Evolutionary conservation across 495 filamentous ascomycete species (phyloP).

Genomic region (Neurospora sublineolata): DNA sequence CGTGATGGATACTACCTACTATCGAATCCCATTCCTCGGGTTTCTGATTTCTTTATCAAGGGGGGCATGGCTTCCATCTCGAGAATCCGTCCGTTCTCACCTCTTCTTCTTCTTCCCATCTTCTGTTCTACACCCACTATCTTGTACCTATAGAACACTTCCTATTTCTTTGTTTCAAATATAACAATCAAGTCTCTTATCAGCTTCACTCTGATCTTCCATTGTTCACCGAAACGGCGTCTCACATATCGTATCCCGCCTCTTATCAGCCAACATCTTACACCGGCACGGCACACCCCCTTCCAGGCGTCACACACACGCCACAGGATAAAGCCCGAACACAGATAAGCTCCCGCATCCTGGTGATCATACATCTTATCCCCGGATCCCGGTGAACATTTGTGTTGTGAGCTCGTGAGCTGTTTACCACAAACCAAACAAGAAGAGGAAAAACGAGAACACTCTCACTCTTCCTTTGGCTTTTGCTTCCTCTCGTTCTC

Average conservation of each 20-base stretch:
- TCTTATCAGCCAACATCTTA: slow-evolving; percentile 5
- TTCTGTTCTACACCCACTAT: neutral
- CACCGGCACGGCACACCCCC: neutral
- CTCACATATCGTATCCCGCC: neutral
- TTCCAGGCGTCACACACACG: neutral
- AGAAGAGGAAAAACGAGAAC: neutral
- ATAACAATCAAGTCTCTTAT: slow-evolving; percentile 1
- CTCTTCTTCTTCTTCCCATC: neutral
- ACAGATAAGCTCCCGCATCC: neutral
- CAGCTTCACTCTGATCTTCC: slow-evolving; percentile 3
- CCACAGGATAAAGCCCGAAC: neutral
- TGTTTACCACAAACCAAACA: neutral
- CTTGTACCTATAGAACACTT: neutral
- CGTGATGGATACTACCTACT: neutral
- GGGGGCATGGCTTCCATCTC: neutral
- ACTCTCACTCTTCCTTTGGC: neutral
- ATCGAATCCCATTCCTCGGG: neutral
- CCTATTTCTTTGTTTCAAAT: neutral
- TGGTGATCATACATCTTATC: neutral
- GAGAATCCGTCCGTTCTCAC: neutral
- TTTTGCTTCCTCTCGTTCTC: neutral
- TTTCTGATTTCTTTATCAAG: neutral
- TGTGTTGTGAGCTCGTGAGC: neutral
- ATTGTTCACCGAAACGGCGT: neutral
- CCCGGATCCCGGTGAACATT: neutral